These are phyloP conservation scores for Didymella exigua DNA, from an alignment of 2,329 filamentous ascomycete genomes.

Conservation along the genomic window DNA sequence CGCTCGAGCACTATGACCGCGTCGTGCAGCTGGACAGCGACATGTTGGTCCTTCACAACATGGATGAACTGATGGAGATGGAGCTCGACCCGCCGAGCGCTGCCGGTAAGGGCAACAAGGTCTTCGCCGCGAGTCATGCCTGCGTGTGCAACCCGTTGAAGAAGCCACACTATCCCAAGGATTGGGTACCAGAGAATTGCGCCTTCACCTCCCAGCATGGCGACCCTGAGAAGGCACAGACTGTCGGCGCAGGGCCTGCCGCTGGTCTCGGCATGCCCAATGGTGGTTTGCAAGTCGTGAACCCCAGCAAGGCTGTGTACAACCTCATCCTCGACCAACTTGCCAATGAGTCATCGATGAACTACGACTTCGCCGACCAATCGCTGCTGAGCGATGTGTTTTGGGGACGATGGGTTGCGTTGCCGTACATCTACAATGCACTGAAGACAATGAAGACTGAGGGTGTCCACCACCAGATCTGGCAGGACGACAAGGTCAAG, in stretches of 20 bases:
- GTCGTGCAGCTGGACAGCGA: conserved; percentile 87
- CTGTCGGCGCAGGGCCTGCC: conserved; percentile 54
- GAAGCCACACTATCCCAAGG: conserved; percentile 76
- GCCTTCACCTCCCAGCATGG: conserved; percentile 65
- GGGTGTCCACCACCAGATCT: conserved; percentile 63
- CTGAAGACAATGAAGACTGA: conserved; percentile 64
- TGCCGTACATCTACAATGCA: conserved; percentile 67
- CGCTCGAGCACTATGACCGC: conserved; percentile 74
- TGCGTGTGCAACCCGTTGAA: conserved; percentile 84
- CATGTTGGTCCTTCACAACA: conserved; percentile 82
- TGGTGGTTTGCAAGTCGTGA: conserved; percentile 66
- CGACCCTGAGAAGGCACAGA: conserved; percentile 58
- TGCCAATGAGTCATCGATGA: conserved; percentile 51
- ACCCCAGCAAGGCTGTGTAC: conserved; percentile 60
- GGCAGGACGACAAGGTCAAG: conserved; percentile 65
- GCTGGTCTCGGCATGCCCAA: conserved; percentile 64
- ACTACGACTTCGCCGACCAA: conserved; percentile 67
- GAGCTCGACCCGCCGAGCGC: conserved; percentile 66
- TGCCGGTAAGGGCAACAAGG: conserved; percentile 62
- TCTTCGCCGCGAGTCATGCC: conserved; percentile 84
- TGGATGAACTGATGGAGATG: conserved; percentile 92
- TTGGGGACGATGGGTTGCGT: conserved; percentile 61
- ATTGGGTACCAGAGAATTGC: conserved; percentile 70
- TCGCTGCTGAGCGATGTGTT: conserved; percentile 64
- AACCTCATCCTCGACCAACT: conserved; percentile 58